Percentiles rank a stretch among this genome's conserved stretches.
Conservation (phyloP, 1,284 basidiomycete genomes). For the Papiliotrema laurentii region DNA sequence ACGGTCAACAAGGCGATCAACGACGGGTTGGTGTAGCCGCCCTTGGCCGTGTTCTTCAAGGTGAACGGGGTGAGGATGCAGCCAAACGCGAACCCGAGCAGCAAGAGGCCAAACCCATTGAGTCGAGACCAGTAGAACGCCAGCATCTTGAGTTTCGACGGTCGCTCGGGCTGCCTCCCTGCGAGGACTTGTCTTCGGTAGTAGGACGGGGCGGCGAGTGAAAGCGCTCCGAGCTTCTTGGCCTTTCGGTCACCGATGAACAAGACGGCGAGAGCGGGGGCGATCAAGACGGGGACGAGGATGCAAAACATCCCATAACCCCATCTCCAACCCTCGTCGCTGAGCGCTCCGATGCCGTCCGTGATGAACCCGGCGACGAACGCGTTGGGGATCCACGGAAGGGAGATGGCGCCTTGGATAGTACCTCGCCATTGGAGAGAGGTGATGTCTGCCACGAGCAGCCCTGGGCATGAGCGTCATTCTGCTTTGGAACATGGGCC, state of each 20-base stretch:
- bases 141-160: constrained; percentile 12
- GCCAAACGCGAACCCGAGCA: constrained; percentile 43
- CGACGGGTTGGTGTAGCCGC: constrained; percentile 44
- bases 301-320: constrained; percentile 53
- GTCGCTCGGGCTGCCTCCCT: constrained; percentile 3
- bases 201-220: constrained; percentile 20
- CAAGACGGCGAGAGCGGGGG: constrained; percentile 36
- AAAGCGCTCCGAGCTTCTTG: constrained; percentile 31
- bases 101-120: constrained; percentile 44
- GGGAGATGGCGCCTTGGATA: constrained; percentile 64
- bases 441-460: constrained; percentile 62
- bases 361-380: constrained; percentile 51
- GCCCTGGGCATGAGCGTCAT: constrained; percentile 6
- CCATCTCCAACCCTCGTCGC: constrained; percentile 61
- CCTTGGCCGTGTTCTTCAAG: constrained; percentile 31
- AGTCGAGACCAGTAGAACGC: constrained; percentile 36
- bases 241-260: constrained; percentile 45
- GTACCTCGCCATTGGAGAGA: constrained; percentile 71
- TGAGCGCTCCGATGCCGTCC: constrained; percentile 56
- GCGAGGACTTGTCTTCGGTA: constrained; percentile 13
- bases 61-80: constrained; percentile 47
- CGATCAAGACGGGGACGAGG: constrained; percentile 36
- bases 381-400: constrained; percentile 54
- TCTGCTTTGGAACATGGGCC: constrained; percentile 37
- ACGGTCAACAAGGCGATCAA: constrained; percentile 49